These are phyloP conservation scores for Croton setiger DNA, from an alignment of 441 rosid genomes.

Conservation along the genomic window DNA sequence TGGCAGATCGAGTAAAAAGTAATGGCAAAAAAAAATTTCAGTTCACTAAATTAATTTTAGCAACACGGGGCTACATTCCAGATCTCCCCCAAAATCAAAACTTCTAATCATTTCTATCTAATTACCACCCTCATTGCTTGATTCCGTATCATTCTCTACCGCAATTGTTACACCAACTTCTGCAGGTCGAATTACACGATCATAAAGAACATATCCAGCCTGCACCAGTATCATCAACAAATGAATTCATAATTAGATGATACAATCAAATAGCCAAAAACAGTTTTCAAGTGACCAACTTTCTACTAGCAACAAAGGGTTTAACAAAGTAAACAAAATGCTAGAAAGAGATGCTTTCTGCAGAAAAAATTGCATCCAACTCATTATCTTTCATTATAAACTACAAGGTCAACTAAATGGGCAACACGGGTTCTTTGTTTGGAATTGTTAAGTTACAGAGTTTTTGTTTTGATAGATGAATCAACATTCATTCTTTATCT, in stretches of 20 bases:
- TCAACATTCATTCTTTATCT: no score
- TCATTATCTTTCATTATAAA: neutral
- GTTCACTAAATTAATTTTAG: neutral
- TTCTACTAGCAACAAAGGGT: neutral
- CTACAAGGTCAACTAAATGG: neutral
- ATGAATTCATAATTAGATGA: neutral
- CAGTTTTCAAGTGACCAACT: neutral
- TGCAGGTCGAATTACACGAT: constrained; percentile 85
- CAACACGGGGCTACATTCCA: neutral
- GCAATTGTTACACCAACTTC: constrained; percentile 82
- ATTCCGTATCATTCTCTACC: constrained; percentile 35
- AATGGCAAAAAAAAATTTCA: neutral
- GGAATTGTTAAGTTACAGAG: neutral
- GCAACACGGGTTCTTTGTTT: neutral
- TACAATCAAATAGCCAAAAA: neutral
- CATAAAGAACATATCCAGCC: constrained; percentile 73
- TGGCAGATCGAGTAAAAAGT: neutral
- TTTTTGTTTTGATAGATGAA: neutral
- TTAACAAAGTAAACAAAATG: neutral
- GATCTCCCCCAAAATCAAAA: constrained; percentile 10
- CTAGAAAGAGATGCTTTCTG: neutral
- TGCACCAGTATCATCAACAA: constrained; percentile 28
- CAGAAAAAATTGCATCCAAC: neutral
- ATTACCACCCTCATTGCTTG: constrained; percentile 30
- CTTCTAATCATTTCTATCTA: constrained; percentile 24